Evolutionary conservation across 495 filamentous ascomycete genomes (phyloP), one percentile per base, ranked within the genome.

Genomic region (Usnea hakonensis): DNA sequence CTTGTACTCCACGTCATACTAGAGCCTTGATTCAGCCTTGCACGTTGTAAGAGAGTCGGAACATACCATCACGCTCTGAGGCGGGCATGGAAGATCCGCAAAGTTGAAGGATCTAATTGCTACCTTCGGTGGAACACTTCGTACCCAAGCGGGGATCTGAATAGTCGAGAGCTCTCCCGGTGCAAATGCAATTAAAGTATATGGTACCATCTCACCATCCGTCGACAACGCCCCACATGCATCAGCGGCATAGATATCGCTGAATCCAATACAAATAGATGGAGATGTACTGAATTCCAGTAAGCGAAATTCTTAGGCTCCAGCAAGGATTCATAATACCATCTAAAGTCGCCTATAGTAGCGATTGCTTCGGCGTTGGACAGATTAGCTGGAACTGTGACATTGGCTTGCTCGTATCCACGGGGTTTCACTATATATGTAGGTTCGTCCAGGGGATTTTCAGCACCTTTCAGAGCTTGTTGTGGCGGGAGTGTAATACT

Each of bases 51-150:
- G 1, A 23, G 23, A 14, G n/a, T 32, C 14, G 57, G 28, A 33
- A 46, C 57, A n/a, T 17, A 59, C 57, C 58, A 60, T 60, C 14
- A 60, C 17, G 10, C 30, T 30, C 33, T 50, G 30, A 4, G 58
- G 58, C 16, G 58, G 58, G 44, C 58, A 60, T 9, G 58, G 58
- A 8, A 60, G 58, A 60, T 60, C 58, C 13, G 58, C 58, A 33
- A 60, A 52, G 17, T 60, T 60, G 17, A 60, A 60, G 7, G 58
- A 36, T 60, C 50, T 60, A 14, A 50, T 50, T 38, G 43, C 36
- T n/a, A 41, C 32, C 17, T 36, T 53, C 4, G 58, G 41, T 21
- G 58, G 58, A 33, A 53, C n/a, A 30, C 17, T 33, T 48, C 58
- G 26, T 33, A 19, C 28, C 58, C 58, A 60, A 52, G 26, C 19